Evolutionary conservation across 345 rosid species (phyloP), one percentile per base, ranked within the genome.

Genomic region (Moringa oleifera): DNA sequence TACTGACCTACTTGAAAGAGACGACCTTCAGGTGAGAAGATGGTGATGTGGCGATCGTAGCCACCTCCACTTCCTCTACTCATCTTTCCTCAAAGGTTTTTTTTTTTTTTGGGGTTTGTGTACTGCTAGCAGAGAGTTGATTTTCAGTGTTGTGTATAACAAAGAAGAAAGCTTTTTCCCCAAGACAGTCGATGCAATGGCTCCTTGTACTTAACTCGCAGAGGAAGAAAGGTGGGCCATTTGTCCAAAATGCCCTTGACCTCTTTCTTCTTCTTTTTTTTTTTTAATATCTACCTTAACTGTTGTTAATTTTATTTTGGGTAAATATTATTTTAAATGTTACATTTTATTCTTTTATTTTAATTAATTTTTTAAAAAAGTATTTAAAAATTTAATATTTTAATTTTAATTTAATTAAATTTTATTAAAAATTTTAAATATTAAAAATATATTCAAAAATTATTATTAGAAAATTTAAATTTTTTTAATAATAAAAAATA

Each of bases 31-130:
- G 93, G 96, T 0, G 93, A 89, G 84, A 89, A 89, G 72, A 89
- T 84, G 41, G 96, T 86, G 68, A 89, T 89, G 68, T 86, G 96
- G 18, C 96, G 87, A 84, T 89, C 96, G 79, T 88, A 84, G 11
- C 96, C 96, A 7, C 78, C 88, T 66, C 96, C 92, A 37, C 92
- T 88, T 77, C 92, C 92, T 80, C 96, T 75, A 57, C 96, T 88
- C 96, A 88, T 89, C 37, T 52, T 83, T 22, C 24, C 23, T 12
- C 28, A 18, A 7, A 13, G 37, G 18, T 24, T 33, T 33, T n/a
- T n/a, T n/a, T n/a, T n/a, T n/a, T n/a, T n/a, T 56, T 25, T 19
- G 2, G 23, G 1, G 11, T 25, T 8, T 7, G 55, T 18, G 59
- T 53, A 25, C 18, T 20, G 53, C 17, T 46, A n/a, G 52, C 49